Evolutionary conservation across 495 filamentous ascomycete genomes (phyloP).

Genomic region (Hypoxylon intermedium): DNA sequence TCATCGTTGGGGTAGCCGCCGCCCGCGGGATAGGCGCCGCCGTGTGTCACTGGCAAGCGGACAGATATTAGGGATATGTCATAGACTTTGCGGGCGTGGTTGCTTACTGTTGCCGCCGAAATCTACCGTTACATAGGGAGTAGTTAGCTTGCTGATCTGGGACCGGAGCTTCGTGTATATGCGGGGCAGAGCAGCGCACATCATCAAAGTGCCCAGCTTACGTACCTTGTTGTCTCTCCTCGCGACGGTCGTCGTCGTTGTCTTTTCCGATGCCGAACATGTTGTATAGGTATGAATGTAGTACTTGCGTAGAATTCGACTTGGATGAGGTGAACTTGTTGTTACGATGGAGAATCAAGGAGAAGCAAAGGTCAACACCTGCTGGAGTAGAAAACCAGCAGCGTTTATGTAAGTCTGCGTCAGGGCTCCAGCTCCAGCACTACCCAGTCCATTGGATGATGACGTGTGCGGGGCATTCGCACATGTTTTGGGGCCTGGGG

Average conservation of each 20-base stretch:
- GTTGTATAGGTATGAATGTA: not conserved
- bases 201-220: conserved; percentile 60
- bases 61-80: not conserved
- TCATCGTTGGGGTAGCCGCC: conserved; percentile 46
- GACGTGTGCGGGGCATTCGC: conserved; percentile 35
- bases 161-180: conserved; percentile 54
- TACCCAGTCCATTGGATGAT: conserved; percentile 29
- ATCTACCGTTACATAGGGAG: conserved; percentile 30
- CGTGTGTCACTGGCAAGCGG: conserved; percentile 43
- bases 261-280: conserved; percentile 9
- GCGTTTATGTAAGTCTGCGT: conserved; percentile 30
- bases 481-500: not conserved
- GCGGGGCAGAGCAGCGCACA: conserved; percentile 69
- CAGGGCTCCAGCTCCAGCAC: conserved; percentile 18
- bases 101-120: conserved; percentile 39
- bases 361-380: not conserved
- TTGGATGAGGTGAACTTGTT: too few species aligned
- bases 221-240: conserved; percentile 37
- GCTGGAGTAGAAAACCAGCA: not conserved
- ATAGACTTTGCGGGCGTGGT: not conserved
- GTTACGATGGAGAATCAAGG: conserved; percentile 1
- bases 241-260: conserved; percentile 8
- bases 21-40: conserved; percentile 48
- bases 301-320: not conserved
- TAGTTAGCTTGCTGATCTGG: conserved; percentile 31